These are phyloP conservation scores for Geotrichum klebahnii DNA, from an alignment of 1,139 yeast genomes.

Conservation along the genomic window DNA sequence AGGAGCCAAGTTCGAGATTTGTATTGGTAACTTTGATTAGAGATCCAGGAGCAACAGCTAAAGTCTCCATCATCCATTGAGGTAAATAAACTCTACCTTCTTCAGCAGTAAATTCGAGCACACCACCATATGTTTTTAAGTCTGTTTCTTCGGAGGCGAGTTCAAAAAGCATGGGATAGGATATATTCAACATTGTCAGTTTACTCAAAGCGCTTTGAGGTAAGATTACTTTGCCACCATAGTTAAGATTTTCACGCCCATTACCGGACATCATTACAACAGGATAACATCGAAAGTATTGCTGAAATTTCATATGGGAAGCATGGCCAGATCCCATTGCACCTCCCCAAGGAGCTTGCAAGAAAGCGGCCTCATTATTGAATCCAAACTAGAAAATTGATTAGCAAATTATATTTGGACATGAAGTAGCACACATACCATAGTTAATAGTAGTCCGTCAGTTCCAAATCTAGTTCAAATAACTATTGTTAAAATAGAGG, in stretches of 20 bases:
- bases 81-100: conserved; percentile 95
- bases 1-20: conserved; percentile 78
- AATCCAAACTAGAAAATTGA: conserved; percentile 8
- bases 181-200: conserved; percentile 78
- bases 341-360: conserved; percentile 11
- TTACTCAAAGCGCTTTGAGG: conserved; percentile 92
- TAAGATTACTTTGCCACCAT: conserved; percentile 92
- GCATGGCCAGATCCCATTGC: conserved; percentile 9
- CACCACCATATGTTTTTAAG: conserved; percentile 79
- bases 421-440: not conserved
- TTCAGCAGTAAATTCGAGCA: conserved; percentile 91
- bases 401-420: not conserved
- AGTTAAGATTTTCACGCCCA: conserved; percentile 76
- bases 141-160: conserved; percentile 62
- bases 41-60: conserved; percentile 71
- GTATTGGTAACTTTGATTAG: conserved; percentile 65
- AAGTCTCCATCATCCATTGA: conserved; percentile 91
- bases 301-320: conserved; percentile 50
- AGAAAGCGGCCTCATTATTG: conserved; percentile 7
- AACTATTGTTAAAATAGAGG: not conserved
- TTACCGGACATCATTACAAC: conserved; percentile 85
- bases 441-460: not conserved
- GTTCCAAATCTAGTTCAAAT: not conserved
- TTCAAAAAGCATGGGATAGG: conserved; percentile 94
- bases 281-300: conserved; percentile 88